Conservation (phyloP, 176 grass and related monocot genomes). For the Rhipidocladum racemiflorum region DNA sequence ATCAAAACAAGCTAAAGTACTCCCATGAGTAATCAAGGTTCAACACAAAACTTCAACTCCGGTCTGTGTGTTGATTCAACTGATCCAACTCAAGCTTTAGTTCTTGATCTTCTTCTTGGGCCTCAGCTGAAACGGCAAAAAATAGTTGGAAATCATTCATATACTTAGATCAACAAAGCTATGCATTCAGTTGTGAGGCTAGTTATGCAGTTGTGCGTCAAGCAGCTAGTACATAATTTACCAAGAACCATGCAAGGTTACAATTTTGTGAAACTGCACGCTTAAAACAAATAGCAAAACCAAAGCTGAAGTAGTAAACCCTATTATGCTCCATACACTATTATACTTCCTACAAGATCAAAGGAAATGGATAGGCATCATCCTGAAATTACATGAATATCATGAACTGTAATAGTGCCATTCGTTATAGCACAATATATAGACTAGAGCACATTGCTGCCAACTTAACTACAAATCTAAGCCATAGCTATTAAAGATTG, state of each 20-base stretch:
- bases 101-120: constrained; percentile 98
- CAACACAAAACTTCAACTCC: not conserved
- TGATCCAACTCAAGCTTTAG: not conserved
- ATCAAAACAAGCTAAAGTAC: not conserved
- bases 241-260: no score
- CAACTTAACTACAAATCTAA: not conserved
- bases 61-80: not conserved
- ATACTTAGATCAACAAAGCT: not conserved
- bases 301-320: not conserved
- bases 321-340: not conserved
- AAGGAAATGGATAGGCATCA: not conserved
- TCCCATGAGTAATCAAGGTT: not conserved
- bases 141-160: not conserved
- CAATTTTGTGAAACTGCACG: no score
- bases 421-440: no score
- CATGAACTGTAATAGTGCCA: not conserved
- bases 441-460: not conserved
- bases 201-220: no score
- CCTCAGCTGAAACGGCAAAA: constrained; percentile 57
- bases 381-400: not conserved
- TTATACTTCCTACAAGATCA: not conserved
- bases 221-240: no score
- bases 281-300: not conserved
- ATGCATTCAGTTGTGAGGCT: no score
- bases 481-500: not conserved